phyloP scores from a whole-genome alignment of 208 protist species.

The Trypanosoma vivax region DNA sequence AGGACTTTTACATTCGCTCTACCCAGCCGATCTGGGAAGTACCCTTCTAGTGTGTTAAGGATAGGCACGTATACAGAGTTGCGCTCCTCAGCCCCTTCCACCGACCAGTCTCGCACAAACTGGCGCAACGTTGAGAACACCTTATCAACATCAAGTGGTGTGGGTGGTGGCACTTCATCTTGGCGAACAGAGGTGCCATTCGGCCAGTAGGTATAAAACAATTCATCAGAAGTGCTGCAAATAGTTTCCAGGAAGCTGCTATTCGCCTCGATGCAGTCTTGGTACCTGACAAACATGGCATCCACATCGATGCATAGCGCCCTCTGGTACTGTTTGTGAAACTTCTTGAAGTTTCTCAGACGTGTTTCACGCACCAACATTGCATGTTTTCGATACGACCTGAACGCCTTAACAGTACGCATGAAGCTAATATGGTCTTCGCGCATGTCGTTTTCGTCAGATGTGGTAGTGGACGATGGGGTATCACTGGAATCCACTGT shows the following conservation, averaged over 20 bases:
- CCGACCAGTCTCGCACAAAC: slow-evolving; percentile 94
- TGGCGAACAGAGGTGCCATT: slow-evolving; percentile 54
- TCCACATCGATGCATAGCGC: slow-evolving; percentile 76
- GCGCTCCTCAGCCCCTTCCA: slow-evolving; percentile 88
- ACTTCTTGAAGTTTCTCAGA: slow-evolving; percentile 67
- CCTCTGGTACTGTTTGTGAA: slow-evolving; percentile 64
- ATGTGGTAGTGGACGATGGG: neutral
- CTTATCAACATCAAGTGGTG: slow-evolving; percentile 90
- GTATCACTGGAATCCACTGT: slow-evolving; percentile 18
- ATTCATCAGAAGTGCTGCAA: slow-evolving; percentile 66
- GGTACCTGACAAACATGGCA: slow-evolving; percentile 66
- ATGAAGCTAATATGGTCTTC: slow-evolving; percentile 86
- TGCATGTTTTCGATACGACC: slow-evolving; percentile 67
- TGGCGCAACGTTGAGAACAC: slow-evolving; percentile 94
- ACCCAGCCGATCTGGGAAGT: slow-evolving; percentile 55
- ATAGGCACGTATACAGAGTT: slow-evolving; percentile 87
- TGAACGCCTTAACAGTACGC: slow-evolving; percentile 76
- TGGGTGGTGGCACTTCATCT: slow-evolving; percentile 73
- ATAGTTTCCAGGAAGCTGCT: slow-evolving; percentile 79
- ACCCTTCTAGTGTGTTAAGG: slow-evolving; percentile 66
- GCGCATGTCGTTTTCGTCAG: slow-evolving; percentile 61
- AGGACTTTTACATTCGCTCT: slow-evolving; percentile 67
- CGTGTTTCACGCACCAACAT: slow-evolving; percentile 66
- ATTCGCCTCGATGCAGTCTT: slow-evolving; percentile 76
- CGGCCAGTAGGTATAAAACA: slow-evolving; percentile 90